phyloP scores from a whole-genome alignment of 257 asterid genomes.

The Penstemon davidsonii region DNA sequence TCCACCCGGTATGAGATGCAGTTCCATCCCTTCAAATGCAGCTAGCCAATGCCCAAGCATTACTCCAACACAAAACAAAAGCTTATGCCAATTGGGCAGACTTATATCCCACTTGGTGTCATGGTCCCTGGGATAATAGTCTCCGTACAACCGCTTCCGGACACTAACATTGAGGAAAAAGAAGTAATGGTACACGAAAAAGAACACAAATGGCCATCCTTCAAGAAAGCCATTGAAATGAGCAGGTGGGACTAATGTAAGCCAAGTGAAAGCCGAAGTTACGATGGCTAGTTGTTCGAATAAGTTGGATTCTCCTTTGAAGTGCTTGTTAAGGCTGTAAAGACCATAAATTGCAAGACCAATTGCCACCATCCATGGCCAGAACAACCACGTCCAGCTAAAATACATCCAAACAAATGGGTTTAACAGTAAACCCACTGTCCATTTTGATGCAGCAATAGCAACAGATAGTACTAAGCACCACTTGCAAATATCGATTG shows the following conservation, averaged over 20 bases:
- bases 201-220: conserved; percentile 96
- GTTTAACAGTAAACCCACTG: conserved; percentile 41
- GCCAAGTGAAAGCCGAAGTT: conserved; percentile 87
- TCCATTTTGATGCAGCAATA: conserved; percentile 67
- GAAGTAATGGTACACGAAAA: conserved; percentile 85
- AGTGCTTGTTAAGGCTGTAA: conserved; percentile 55
- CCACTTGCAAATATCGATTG: conserved; percentile 66
- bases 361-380: conserved; percentile 86
- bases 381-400: conserved; percentile 90
- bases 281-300: conserved; percentile 68
- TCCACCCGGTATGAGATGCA: conserved; percentile 86
- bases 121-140: conserved; percentile 63
- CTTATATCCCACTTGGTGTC: conserved; percentile 76
- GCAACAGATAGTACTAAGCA: conserved; percentile 47
- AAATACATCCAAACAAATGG: conserved; percentile 96
- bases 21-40: conserved; percentile 82
- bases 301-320: conserved; percentile 56
- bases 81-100: conserved; percentile 66
- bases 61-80: conserved; percentile 65
- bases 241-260: conserved; percentile 89
- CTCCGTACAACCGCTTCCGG: conserved; percentile 79
- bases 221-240: conserved; percentile 94
- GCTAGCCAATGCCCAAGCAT: conserved; percentile 81
- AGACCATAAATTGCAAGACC: conserved; percentile 55
- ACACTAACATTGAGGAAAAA: conserved; percentile 70